phyloP scores from a whole-genome alignment of 495 filamentous ascomycete species.

The Penicillium lagena region DNA sequence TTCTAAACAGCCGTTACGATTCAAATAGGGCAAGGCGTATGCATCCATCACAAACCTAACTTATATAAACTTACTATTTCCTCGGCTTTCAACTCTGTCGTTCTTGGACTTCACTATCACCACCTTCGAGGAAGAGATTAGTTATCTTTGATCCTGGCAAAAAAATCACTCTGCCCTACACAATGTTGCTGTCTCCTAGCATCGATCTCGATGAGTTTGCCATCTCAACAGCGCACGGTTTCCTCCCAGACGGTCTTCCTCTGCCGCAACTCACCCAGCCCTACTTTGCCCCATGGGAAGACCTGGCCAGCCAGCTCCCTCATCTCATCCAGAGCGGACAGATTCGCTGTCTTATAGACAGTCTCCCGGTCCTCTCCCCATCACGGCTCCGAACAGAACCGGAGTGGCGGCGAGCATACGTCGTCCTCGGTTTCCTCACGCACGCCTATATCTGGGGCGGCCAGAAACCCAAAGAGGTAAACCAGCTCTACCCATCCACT shows the following conservation, averaged over 20 bases:
- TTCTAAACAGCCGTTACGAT: background rate
- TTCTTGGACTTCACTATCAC: no score
- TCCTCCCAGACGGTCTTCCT: slow-evolving; percentile 75
- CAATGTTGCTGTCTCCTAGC: slow-evolving; percentile 68
- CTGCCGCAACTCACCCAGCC: slow-evolving; percentile 66
- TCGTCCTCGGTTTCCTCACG: slow-evolving; percentile 75
- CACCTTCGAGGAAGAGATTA: no score
- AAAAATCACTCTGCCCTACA: background rate
- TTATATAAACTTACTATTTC: no score
- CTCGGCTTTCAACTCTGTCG: no score
- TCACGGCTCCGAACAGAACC: slow-evolving; percentile 64
- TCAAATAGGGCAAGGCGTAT: no score
- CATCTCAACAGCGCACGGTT: slow-evolving; percentile 76
- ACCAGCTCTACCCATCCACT: slow-evolving; percentile 1
- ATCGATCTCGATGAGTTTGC: slow-evolving; percentile 72
- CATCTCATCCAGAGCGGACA: slow-evolving; percentile 67
- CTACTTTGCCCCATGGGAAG: slow-evolving; percentile 90
- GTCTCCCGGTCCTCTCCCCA: slow-evolving; percentile 72
- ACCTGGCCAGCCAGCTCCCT: slow-evolving; percentile 68
- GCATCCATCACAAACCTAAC: no score
- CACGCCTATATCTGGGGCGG: slow-evolving; percentile 96
- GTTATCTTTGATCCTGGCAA: no score
- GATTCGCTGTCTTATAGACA: slow-evolving; percentile 66
- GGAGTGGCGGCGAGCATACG: slow-evolving; percentile 90
- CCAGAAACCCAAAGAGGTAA: slow-evolving; percentile 68